Evolutionary conservation across 1,139 yeast species (phyloP).

Genomic region (Williopsis jadinii): DNA sequence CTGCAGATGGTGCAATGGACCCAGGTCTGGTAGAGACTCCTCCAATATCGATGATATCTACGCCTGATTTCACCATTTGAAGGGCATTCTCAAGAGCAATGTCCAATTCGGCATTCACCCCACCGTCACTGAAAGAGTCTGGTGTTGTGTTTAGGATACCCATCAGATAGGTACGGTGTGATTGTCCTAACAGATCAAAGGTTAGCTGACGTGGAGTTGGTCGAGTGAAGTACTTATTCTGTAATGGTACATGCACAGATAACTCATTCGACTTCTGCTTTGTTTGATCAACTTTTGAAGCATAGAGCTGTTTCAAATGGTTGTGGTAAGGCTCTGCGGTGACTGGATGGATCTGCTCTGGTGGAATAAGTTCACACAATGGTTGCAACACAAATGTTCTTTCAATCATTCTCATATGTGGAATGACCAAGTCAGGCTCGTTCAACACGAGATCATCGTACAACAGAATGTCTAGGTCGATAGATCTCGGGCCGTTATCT

Average conservation of each 20-base stretch:
- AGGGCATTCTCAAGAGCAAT: slow-evolving; percentile 35
- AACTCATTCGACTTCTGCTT: slow-evolving; percentile 42
- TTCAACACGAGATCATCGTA: slow-evolving; percentile 39
- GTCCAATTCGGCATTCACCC: slow-evolving; percentile 33
- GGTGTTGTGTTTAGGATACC: slow-evolving; percentile 88
- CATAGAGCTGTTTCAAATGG: slow-evolving; percentile 55
- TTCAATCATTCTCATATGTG: slow-evolving; percentile 84
- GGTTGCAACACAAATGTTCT: slow-evolving; percentile 90
- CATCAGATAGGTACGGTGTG: slow-evolving; percentile 55
- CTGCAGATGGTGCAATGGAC: slow-evolving; percentile 47
- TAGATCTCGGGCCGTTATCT: slow-evolving; percentile 87
- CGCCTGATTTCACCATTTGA: slow-evolving; percentile 47
- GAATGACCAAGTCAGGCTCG: slow-evolving; percentile 56
- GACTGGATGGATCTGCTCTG: slow-evolving; percentile 65
- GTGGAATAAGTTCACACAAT: slow-evolving; percentile 67
- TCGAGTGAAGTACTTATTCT: slow-evolving; percentile 20
- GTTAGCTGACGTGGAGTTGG: slow-evolving; percentile 25
- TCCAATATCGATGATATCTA: slow-evolving; percentile 76
- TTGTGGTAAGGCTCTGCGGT: slow-evolving; percentile 73
- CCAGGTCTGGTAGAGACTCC: slow-evolving; percentile 93
- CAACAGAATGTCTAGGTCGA: slow-evolving; percentile 81
- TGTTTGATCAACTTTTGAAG: slow-evolving; percentile 21
- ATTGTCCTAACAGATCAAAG: slow-evolving; percentile 31
- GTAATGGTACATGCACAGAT: slow-evolving; percentile 39
- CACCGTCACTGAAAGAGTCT: slow-evolving; percentile 94